These are phyloP conservation scores for Fusarium abutilonis DNA, from an alignment of 2,329 filamentous ascomycete genomes.

Conservation along the genomic window DNA sequence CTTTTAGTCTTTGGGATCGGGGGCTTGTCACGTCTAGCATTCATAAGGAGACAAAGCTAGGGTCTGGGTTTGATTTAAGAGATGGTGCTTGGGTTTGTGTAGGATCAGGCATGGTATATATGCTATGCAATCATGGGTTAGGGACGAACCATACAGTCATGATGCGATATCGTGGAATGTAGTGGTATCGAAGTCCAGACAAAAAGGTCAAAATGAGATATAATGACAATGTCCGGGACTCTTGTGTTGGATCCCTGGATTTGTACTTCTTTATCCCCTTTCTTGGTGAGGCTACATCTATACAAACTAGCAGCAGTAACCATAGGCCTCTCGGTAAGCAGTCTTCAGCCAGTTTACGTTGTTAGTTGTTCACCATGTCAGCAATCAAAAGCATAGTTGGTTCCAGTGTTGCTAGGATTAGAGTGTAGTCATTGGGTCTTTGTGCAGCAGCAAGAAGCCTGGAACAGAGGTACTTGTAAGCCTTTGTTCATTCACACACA, in stretches of 20 bases:
- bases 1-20: conserved; percentile 1
- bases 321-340: background rate
- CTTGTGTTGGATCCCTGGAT: background rate
- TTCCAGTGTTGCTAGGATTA: background rate
- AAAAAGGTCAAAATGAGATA: conserved; percentile 21
- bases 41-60: conserved; percentile 1
- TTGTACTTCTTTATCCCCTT: conserved; percentile 2
- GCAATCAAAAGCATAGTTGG: background rate
- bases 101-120: background rate
- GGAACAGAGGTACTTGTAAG: background rate
- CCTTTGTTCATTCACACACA: conserved; percentile 4
- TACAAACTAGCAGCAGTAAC: background rate
- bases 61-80: background rate
- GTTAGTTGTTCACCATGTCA: background rate
- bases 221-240: conserved; percentile 16
- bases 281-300: conserved; percentile 6
- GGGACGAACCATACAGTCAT: conserved; percentile 3
- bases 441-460: conserved; percentile 7
- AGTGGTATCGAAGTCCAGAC: background rate
- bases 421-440: background rate
- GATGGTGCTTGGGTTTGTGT: conserved; percentile 5
- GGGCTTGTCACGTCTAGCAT: conserved; percentile 2
- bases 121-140: conserved; percentile 5
- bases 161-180: conserved; percentile 2
- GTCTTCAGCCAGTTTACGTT: background rate